Evolutionary conservation across 2,329 filamentous ascomycete species (phyloP), one percentile per base, ranked within the genome.

Genomic region (Curvularia sp.): DNA sequence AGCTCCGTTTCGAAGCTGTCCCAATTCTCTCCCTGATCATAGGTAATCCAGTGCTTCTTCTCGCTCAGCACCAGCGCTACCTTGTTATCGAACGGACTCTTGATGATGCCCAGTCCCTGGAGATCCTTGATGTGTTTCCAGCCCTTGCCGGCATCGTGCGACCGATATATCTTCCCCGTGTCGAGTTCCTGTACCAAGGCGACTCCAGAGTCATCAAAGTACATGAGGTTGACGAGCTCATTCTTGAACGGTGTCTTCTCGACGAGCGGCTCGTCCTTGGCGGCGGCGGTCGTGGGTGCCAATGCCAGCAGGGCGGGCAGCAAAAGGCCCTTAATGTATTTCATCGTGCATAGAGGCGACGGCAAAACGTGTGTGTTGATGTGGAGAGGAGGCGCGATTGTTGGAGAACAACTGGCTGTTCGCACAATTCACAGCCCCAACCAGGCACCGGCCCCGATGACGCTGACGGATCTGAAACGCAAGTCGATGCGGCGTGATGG

Each of bases 121-220:
- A 93, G 83, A 46, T 82, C 86, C 27, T 87, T 78, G 61, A 94
- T 81, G 61, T 73, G 80, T 43, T 86, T 79, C 94, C 95, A 99
- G 45, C 81, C 85, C 67, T 85, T 85, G 65, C 95, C 96, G 38
- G 91, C 93, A 79, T 98, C 87, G 46, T 83, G 82, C 43, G 94
- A 96, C 59, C 91, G 88, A 77, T 89, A 93, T 50, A 96, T 83
- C 61, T 86, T 87, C 59, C 84, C 83, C 39, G 84, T 83, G 13
- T 82, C 77, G 49, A 81, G 72, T 74, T 96, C 90, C 69, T 89
- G 87, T 73, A 92, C 88, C 45, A 98, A 79, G 58, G 96, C 82
- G 50, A 90, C 86, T 75, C 97, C 89, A 65, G 91, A 93, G 76
- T 94, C 91, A 72, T 95, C 89, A 74, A 99, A 98, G 79, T 97